Evolutionary conservation across 164 flowering plant genomes (phyloP).

Genomic region (Umbellularia californica): DNA sequence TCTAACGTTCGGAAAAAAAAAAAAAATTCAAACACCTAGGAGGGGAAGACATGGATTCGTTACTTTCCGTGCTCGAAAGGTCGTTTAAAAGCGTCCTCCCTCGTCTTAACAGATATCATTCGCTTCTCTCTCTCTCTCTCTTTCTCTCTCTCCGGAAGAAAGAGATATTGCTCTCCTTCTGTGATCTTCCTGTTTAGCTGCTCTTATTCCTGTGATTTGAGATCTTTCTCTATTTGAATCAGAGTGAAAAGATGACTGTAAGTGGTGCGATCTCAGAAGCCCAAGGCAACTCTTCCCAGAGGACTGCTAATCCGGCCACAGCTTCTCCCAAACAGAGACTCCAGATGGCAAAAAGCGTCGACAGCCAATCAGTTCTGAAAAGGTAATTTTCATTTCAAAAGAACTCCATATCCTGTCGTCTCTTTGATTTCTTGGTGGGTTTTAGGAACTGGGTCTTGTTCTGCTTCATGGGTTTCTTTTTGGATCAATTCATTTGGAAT

Average conservation of each 20-base stretch:
- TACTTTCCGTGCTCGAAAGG: not conserved
- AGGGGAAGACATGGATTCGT: not conserved
- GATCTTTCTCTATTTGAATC: not conserved
- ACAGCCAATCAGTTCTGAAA: conserved; percentile 57
- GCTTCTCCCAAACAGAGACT: conserved; percentile 31
- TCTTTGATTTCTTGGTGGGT: not conserved
- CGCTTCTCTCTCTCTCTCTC: not conserved
- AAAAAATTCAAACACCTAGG: not conserved
- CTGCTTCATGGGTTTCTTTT: not conserved
- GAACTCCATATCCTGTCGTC: not conserved
- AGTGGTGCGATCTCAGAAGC: not conserved
- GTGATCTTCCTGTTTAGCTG: not conserved
- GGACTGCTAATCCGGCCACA: conserved; percentile 21
- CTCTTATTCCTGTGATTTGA: not conserved
- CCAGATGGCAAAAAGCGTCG: conserved; percentile 40
- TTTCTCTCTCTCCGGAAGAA: not conserved
- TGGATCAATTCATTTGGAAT: not conserved
- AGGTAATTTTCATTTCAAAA: conserved; percentile 24
- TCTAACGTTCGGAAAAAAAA: conserved; percentile 10
- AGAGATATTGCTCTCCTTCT: not conserved
- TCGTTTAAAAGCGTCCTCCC: not conserved
- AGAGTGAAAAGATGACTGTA: conserved; percentile 6
- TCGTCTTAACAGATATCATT: not conserved
- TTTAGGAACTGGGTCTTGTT: not conserved
- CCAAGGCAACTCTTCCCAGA: conserved; percentile 28